Evolutionary conservation across 306 rosid genomes (phyloP).

Genomic region (Lathyrus aphaca): DNA sequence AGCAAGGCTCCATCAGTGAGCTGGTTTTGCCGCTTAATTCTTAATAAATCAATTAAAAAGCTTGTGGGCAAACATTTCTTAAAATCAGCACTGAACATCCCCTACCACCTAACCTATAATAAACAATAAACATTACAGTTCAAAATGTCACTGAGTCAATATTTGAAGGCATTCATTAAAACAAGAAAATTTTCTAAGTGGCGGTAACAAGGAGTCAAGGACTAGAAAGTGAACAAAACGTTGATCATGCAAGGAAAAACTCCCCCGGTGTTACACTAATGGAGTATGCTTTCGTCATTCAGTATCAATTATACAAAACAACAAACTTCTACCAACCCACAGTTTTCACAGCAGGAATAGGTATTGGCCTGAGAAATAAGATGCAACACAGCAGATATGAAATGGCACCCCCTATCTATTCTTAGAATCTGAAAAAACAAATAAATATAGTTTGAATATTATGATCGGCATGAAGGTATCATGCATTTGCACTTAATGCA

Average conservation of each 20-base stretch:
- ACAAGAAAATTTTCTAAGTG: neutral
- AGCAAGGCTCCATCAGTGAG: neutral
- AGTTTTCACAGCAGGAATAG: neutral
- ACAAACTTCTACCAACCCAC: neutral
- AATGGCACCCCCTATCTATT: too few species aligned
- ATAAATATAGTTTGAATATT: too few species aligned
- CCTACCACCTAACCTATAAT: neutral
- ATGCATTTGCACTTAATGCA: neutral
- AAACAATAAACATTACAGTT: neutral
- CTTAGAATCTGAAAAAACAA: too few species aligned
- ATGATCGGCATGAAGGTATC: too few species aligned
- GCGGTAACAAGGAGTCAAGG: neutral
- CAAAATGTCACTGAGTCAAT: constrained; percentile 1
- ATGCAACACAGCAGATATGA: too few species aligned
- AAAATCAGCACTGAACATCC: constrained; percentile 11
- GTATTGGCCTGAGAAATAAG: neutral
- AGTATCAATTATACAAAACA: constrained; percentile 2
- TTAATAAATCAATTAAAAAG: neutral
- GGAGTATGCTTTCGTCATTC: constrained; percentile 1
- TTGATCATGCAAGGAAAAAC: neutral
- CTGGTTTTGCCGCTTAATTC: constrained; percentile 2
- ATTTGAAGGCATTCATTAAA: neutral
- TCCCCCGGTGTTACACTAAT: neutral
- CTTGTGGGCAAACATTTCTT: too few species aligned
- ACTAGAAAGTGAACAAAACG: constrained; percentile 6